phyloP scores from a whole-genome alignment of 2,329 filamentous ascomycete genomes.

The Colletotrichum musae region DNA sequence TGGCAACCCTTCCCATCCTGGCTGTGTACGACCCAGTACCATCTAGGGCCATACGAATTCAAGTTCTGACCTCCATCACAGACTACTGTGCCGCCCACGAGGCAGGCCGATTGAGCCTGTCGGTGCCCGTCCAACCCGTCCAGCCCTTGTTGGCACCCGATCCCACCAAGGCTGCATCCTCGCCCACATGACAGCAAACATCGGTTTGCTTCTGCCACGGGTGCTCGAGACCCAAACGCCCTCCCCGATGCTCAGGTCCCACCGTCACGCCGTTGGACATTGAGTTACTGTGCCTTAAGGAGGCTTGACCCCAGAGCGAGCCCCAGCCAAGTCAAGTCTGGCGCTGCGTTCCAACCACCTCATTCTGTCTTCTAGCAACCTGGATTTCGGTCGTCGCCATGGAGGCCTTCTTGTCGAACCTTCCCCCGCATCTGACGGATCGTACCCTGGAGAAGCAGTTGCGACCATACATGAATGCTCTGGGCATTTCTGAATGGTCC shows the following conservation, averaged over 20 bases:
- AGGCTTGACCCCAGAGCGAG: not conserved
- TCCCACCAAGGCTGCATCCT: not conserved
- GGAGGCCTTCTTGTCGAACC: slow-evolving; percentile 61
- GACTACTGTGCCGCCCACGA: not conserved
- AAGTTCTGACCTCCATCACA: not conserved
- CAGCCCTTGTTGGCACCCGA: not conserved
- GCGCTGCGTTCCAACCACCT: not conserved
- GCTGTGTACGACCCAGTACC: not conserved
- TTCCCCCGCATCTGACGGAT: slow-evolving; percentile 59
- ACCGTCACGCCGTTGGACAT: too few species aligned
- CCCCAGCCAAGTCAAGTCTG: not conserved
- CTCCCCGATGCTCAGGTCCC: too few species aligned
- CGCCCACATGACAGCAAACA: not conserved
- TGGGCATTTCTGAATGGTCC: slow-evolving; percentile 59
- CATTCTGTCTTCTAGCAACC: not conserved
- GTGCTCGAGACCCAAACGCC: not conserved
- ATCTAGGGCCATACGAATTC: not conserved
- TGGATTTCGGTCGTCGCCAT: slow-evolving; percentile 48
- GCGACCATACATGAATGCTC: slow-evolving; percentile 53
- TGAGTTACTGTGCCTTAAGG: not conserved
- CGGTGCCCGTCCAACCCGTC: not conserved
- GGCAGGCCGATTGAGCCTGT: not conserved
- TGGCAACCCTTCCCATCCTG: not conserved
- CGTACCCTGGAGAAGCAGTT: slow-evolving; percentile 56
- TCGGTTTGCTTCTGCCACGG: not conserved